Base-by-base conservation (phyloP, 495 filamentous ascomycete genomes). In the Tuber indicum region DNA sequence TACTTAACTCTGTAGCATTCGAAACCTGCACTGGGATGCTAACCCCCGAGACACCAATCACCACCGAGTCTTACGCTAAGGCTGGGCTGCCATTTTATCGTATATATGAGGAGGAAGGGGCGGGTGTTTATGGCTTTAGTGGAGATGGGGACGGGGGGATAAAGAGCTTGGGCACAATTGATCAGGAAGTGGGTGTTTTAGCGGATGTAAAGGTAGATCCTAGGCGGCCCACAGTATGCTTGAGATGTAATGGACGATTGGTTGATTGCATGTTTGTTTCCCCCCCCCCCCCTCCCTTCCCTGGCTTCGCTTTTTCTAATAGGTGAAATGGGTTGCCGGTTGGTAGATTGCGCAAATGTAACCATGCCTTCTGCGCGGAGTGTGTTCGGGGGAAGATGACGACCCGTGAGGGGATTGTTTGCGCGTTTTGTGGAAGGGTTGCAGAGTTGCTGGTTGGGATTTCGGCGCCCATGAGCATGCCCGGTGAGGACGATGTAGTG, bases 51-150 rank as follows among this genome's bases (percentile, higher is more conserved):
- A 84, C 83, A 26, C 86, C 87, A 0, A 82, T 87, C 72, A 79
- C 77, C 7, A 83, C 82, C 8, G 39, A 76, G 19, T 81, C 76
- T 0, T 88, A 88, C 52, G 82, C 81, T 26, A 42, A 75, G 0
- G 45, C 71, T 1, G 83, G 84, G 1, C 74, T 85, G 4, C 85
- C 86, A 9, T 87, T 86, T 80, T 87, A 84, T 73, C 71, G 82
- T 5, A 72, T 84, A 36, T 82, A 80, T 45, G 82, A 85, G 46
- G 81, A 86, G 49, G 21, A 17, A 7, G 47, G 66, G 3, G 26
- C 72, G 19, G 52, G 49, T 21, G 45, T 77, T 39, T 26, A 39
- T 7, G 74, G 80, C 16, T 49, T 26, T 5, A 72, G 72, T 17
- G n/a, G n/a, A 17, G 23, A 12, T 19, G 47, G 75, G 17, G 19